Evolutionary conservation across 371 early-diverging fungal genomes (phyloP), one percentile per base, ranked within the genome.

Genomic region (Syncephalastrum monosporum): DNA sequence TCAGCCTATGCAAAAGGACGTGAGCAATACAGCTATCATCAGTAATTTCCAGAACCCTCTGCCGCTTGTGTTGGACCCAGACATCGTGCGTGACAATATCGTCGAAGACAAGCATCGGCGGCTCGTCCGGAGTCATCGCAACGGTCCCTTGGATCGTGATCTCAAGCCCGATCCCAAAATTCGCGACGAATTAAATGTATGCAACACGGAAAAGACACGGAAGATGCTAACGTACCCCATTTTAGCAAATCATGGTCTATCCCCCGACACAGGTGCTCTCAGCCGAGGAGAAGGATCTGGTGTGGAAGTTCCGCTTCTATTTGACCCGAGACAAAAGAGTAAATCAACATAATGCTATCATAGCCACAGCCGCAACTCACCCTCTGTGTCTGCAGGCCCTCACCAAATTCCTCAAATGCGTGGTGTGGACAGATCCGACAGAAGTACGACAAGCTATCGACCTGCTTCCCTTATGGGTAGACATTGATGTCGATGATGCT

Each of bases 231-330:
- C 10, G 38, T 33, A 33, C 12, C 2, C 0, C 38, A 10, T 10
- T 41, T 17, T 69, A 94, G 91, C 84, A 79, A 66, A 94, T 98
- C 46, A 74, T 95, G 68, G 72, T 88, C 56, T 95, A 95, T 64
- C 93, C 97, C n/a, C 96, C 95, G 4, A 91, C 95, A 2, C 82
- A 90, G 55, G 68, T 69, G 15, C 71, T 98, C 24, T 88, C 88
- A 0, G 79, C 84, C 6, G 91, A 92, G 50, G 96, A 96, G 63
- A 94, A 94, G 64, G 94, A 98, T 63, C 63, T 95, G 41, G 77
- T 97, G 24, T 98, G 99, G 99, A 96, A 95, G 68, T 98, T 94
- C 67, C 79, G 99, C 54, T 96, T 91, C 59, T 95, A 94, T 63
- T 74, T 98, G 45, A 91, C 93, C 7, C 75, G 92, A 23, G 94